These are phyloP conservation scores for Zanthoxylum bungeanum DNA, from an alignment of 345 rosid genomes.

Conservation along the genomic window DNA sequence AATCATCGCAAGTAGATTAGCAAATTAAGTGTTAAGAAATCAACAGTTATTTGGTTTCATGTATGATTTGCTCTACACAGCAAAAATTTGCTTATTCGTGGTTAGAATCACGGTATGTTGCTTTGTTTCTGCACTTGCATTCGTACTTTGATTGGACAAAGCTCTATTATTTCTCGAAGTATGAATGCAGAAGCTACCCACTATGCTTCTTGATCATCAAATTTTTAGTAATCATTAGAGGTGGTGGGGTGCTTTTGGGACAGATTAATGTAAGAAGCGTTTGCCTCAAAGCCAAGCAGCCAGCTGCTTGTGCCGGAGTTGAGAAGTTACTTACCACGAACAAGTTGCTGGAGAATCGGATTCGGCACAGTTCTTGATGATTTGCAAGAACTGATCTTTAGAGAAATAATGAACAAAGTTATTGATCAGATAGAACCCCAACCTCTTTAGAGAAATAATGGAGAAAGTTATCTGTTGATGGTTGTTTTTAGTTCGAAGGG, in stretches of 20 bases:
- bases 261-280: slow-evolving; percentile 2
- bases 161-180: no score
- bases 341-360: not conserved
- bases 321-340: not conserved
- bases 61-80: not conserved
- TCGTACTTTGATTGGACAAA: not conserved
- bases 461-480: no score
- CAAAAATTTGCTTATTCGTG: no score
- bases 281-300: not conserved
- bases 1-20: not conserved
- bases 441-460: no score
- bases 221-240: not conserved
- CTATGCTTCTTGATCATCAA: not conserved
- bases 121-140: no score
- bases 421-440: accelerated
- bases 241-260: not conserved
- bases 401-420: not conserved
- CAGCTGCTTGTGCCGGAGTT: not conserved
- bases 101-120: no score
- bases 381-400: not conserved
- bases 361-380: no score
- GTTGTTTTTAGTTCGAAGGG: no score
- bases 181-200: no score
- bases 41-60: not conserved
- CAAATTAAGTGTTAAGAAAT: not conserved